A percentile compares a stretch with the other conserved stretches of the same genome.
Evolutionary conservation across 768 basidiomycete species (phyloP).

Genomic region (Cystofilobasidium capitatum): DNA sequence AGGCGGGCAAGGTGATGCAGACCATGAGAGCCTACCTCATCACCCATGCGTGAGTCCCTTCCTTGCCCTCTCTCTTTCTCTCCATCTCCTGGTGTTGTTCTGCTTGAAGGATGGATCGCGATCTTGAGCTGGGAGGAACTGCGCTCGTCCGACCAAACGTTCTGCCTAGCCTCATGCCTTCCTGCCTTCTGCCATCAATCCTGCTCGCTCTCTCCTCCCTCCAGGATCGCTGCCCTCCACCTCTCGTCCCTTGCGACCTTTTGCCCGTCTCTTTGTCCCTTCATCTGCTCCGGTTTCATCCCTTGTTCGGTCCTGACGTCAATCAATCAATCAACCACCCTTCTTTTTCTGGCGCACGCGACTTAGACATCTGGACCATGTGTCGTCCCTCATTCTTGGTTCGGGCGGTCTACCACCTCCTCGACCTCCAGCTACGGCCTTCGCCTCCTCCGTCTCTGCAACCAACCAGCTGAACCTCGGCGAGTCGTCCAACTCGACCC

Average conservation of each 20-base stretch:
- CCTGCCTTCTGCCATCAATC: no score
- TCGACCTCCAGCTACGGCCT: constrained; percentile 57
- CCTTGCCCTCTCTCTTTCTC: constrained; percentile 2
- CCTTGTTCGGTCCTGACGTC: background rate
- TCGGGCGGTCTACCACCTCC: constrained; percentile 63
- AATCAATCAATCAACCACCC: background rate
- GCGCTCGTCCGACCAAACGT: no score
- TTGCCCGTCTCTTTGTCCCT: no score
- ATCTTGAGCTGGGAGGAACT: no score
- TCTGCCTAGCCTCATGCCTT: no score
- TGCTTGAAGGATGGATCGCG: no score
- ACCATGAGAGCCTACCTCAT: constrained; percentile 3
- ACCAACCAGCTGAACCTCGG: background rate
- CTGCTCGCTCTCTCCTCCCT: no score
- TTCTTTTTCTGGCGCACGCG: constrained; percentile 9
- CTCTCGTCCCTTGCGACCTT: no score
- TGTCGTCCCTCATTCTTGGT: constrained; percentile 67
- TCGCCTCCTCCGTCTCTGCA: constrained; percentile 37
- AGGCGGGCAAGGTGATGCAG: constrained; percentile 1
- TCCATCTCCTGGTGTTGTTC: no score
- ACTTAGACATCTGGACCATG: constrained; percentile 67
- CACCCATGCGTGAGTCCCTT: constrained; percentile 5
- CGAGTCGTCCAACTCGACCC: no score
- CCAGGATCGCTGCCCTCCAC: no score
- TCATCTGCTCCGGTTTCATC: no score